Evolutionary conservation across 768 basidiomycete species (phyloP).

Genomic region (Pulveroboletus frians): DNA sequence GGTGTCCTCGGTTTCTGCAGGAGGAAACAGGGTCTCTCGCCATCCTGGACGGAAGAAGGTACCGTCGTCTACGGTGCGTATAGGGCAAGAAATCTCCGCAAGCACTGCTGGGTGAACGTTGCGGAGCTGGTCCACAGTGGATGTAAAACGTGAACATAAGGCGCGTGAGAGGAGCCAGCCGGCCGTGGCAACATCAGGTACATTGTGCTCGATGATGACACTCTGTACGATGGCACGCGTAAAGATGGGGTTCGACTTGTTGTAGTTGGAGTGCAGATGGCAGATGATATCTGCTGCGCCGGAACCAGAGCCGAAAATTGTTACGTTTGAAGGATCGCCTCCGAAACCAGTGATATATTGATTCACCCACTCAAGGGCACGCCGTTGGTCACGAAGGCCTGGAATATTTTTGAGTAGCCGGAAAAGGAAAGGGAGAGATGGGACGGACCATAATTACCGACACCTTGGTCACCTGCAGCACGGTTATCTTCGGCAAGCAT

Average conservation of each 20-base stretch:
- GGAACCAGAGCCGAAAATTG: conserved; percentile 38
- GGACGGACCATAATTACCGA: conserved; percentile 69
- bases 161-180: conserved; percentile 65
- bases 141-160: conserved; percentile 50
- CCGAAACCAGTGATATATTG: conserved; percentile 59
- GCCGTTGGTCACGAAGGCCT: conserved; percentile 64
- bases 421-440: background rate
- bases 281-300: conserved; percentile 53
- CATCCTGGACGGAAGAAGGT: conserved; percentile 61
- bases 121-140: conserved; percentile 59
- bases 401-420: conserved; percentile 1
- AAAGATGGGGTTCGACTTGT: conserved; percentile 58
- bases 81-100: conserved; percentile 42
- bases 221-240: conserved; percentile 75
- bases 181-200: conserved; percentile 55
- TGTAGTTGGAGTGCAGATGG: conserved; percentile 59
- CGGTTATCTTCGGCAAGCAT: conserved; percentile 65
- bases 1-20: conserved; percentile 18
- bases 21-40: conserved; percentile 42
- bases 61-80: conserved; percentile 64
- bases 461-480: conserved; percentile 58
- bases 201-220: conserved; percentile 54
- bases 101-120: conserved; percentile 54
- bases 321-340: conserved; percentile 52
- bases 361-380: conserved; percentile 60